Percentiles rank a stretch among this genome's conserved stretches.
phyloP scores from a whole-genome alignment of 163 green algal genomes.

The Scenedesmus sp. region DNA sequence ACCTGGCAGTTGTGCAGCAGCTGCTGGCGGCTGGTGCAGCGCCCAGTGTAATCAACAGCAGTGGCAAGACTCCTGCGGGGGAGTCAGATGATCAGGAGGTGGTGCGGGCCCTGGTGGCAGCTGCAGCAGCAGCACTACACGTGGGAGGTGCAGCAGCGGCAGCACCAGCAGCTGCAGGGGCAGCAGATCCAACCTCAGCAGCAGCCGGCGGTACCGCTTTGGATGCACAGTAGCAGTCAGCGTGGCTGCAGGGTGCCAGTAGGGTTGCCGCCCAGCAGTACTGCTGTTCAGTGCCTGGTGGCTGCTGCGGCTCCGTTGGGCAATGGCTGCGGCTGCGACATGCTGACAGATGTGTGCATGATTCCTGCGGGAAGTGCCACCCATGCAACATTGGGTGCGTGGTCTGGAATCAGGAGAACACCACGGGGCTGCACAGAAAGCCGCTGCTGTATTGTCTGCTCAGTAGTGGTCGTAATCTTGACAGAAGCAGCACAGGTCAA shows the following conservation, averaged over 20 bases:
- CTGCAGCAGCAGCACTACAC: neutral
- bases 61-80: slow-evolving; percentile 53
- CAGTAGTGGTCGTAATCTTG: too few species aligned
- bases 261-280: neutral
- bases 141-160: neutral
- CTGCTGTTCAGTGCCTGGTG: neutral
- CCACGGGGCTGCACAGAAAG: too few species aligned
- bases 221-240: neutral
- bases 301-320: neutral
- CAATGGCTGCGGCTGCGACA: neutral
- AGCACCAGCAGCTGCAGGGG: neutral
- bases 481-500: too few species aligned
- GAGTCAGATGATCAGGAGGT: slow-evolving; percentile 59
- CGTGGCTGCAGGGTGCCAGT: neutral
- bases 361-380: neutral
- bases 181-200: neutral
- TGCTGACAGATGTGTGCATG: neutral
- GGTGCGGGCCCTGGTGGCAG: slow-evolving; percentile 14
- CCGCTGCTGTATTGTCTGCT: too few species aligned
- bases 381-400: neutral
- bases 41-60: slow-evolving; percentile 47
- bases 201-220: neutral
- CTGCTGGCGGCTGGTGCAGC: slow-evolving; percentile 71
- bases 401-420: too few species aligned
- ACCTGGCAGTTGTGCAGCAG: slow-evolving; percentile 60